These are phyloP conservation scores for Leucosporidium scottii DNA, from an alignment of 768 basidiomycete genomes.

Conservation along the genomic window DNA sequence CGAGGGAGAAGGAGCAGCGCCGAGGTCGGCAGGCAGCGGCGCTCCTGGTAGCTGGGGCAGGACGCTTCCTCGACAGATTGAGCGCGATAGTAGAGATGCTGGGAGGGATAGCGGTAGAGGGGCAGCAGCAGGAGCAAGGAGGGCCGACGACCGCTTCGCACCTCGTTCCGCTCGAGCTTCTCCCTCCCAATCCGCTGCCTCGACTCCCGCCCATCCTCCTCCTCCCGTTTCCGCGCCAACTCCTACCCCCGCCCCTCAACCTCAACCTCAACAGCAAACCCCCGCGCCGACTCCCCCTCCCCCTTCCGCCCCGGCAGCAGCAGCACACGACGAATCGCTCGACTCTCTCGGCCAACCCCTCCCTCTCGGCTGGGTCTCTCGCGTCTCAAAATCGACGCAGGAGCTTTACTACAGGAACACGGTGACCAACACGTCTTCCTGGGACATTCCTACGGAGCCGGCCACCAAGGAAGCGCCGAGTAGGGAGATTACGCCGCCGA, in stretches of 20 bases:
- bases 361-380: conserved; percentile 22
- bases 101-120: conserved; percentile 6
- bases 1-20: neutral
- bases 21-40: neutral
- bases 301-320: neutral
- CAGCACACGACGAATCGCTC: conserved; percentile 13
- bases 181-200: neutral
- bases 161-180: neutral
- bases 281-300: neutral
- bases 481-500: no score
- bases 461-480: neutral
- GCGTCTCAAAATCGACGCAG: conserved; percentile 18
- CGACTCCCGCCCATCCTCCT: neutral
- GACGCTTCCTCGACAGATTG: neutral
- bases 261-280: neutral
- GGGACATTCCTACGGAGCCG: conserved; percentile 26
- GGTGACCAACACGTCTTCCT: conserved; percentile 14
- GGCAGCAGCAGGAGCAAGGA: conserved; percentile 24
- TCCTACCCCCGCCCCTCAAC: neutral
- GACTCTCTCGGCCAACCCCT: conserved; percentile 15
- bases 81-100: no score
- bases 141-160: conserved; percentile 21
- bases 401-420: conserved; percentile 27
- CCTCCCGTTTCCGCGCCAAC: neutral
- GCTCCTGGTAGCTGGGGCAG: neutral